Base-by-base conservation (phyloP, 176 grass and related monocot genomes). In the Oryza brachyantha region DNA sequence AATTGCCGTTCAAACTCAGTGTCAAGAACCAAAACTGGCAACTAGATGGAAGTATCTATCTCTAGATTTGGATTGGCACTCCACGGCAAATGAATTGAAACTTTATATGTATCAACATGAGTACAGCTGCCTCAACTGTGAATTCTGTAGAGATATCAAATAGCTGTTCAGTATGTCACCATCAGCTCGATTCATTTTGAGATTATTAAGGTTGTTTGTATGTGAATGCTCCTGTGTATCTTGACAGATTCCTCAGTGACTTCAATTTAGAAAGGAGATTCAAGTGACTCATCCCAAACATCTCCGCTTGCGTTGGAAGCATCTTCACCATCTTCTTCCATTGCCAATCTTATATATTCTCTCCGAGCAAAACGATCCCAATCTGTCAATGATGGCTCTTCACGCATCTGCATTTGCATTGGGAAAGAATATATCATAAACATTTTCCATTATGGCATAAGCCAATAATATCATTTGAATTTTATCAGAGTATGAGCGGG, bases 311-410 rank as follows among this genome's bases (percentile, higher is more conserved):
- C 92, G 70, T 97, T 94, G 1, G 95, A 97, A 69, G 92, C 95
- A 92, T 97, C 92, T 92, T 97, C 95, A n/a, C 85, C 89, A 87
- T 97, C 95, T 73, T 97, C 95, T 88, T 97, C 95, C 95, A 92
- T 94, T 0, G 89, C 91, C 83, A 97, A 84, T 76, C 95, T 93
- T 69, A 97, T 90, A 54, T 97, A 94, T 69, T 97, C 92, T 87
- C 89, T 92, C 62, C 83, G 86, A 64, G 95, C 95, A 78, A 97
- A 97, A 48, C 95, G 89, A 68, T 97, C 95, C 92, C 95, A 97
- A 55, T 97, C 95, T 66, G 92, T 97, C 77, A 97, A 88, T 61
- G 92, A 90, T 70, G 92, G 95, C 61, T 97, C 90, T 78, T 94
- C 92, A 75, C 95, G 90, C 92, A 94, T 93, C 95, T 97, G 87